Base-by-base conservation (phyloP, 2,329 filamentous ascomycete genomes). In the Scedosporium aurantiacum region DNA sequence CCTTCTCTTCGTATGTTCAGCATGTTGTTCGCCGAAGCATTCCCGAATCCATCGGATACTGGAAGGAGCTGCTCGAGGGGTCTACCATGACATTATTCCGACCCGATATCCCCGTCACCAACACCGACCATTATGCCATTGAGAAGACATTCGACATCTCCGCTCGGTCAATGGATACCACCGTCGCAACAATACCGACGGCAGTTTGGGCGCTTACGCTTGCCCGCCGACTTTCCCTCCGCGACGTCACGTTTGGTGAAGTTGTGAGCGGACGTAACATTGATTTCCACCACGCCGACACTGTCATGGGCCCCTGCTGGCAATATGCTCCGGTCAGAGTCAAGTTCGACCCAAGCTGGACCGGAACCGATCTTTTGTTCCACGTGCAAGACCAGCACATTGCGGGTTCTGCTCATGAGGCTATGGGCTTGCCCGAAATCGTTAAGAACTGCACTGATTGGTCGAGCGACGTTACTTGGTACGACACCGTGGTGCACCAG, bases 271-370 rank as follows among this genome's bases (percentile, higher is more conserved):
- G 86, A 0, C 80, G 86, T 56, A 85, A 84, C 68, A 79, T 82
- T 18, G 81, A 80, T 61, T 74, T 85, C 1, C 63, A 63, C 41
- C 55, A 54, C 43, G 61, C 58, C 60, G 73, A 78, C 16, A 76
- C 76, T 47, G 82, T 87, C 56, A 77, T 83, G 55, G 86, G 86
- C 0, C 86, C 86, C 0, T 86, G 84, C 63, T 85, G 85, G 77
- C 85, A 88, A 66, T 85, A 87, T 67, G 78, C 86, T 1, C 86
- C 86, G 0, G 78, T 88, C 41, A 79, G 86, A 21, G 79, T 88
- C 14, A 73, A 72, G 28, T 82, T 88, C 66, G 72, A 75, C 2
- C 66, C 75, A 0, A 68, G 70, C 2, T 82, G 81, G 78, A 82
- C 76, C 2, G 80, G 73, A 0, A 64, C 76, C 2, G 80, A 84